Base-by-base conservation (phyloP, 306 rosid genomes). In the Castanopsis chinensis region DNA sequence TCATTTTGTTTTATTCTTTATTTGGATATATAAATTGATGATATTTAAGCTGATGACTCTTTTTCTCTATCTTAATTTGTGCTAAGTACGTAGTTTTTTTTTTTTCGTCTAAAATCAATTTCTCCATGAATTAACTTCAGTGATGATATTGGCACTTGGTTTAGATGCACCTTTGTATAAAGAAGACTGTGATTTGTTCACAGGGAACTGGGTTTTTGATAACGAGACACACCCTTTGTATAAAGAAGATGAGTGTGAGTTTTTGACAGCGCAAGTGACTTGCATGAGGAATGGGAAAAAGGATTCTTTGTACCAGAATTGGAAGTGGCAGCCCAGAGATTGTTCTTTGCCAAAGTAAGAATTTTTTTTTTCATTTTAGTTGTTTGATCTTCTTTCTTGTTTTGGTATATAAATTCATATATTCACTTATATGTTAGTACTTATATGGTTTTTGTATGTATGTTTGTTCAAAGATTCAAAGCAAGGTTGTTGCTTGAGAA, bases 271-370 rank as follows among this genome's bases (percentile, higher is more conserved):
- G 0, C 99, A 95, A 85, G 99, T 95, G 27, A 92, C 99, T 5
- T 95, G 99, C 83, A 78, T 92, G 91, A 92, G 88, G 76, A 95
- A 95, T 72, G 98, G 99, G 77, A 90, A 98, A 63, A 86, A 69
- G 21, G 99, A 95, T 59, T 90, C 98, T 63, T 69, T 83, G 27
- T 95, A 86, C 71, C 99, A 95, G 79, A 92, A 84, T n/a, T 95
- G 99, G 99, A 95, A 83, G 59, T 95, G 99, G 99, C 93, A 95
- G 19, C 99, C 99, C 20, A 88, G 87, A 87, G 94, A 87, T 30
- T 95, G 99, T 67, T 91, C 94, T 85, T 82, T 95, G 83, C 99
- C 98, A 13, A 90, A 88, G 99, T 94, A 89, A 21, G 63, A 52
- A 55, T 25, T 49, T 37, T 37, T 37, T 41, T 41, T 41, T 41